Conservation (phyloP, 257 asterid species). For the Rauvolfia tetraphylla region DNA sequence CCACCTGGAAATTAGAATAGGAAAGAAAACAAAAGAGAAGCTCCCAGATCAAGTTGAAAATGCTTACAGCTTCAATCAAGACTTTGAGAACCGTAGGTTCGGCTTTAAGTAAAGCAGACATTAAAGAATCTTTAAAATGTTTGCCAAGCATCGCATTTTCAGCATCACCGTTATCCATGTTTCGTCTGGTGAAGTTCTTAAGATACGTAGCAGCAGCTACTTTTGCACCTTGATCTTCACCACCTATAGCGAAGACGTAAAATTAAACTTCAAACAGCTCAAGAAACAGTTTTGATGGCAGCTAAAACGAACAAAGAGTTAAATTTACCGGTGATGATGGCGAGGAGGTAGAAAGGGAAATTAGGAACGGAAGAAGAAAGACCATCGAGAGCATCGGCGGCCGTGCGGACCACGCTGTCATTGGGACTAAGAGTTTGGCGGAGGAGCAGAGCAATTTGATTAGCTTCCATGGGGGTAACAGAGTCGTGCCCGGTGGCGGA, state of each 20-base stretch:
- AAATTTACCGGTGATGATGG: slow-evolving; percentile 28
- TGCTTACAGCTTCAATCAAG: slow-evolving; percentile 35
- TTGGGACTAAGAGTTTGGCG: slow-evolving; percentile 31
- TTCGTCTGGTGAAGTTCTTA: slow-evolving; percentile 37
- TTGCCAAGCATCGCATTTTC: slow-evolving; percentile 18
- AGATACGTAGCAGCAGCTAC: slow-evolving; percentile 40
- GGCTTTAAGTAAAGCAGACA: slow-evolving; percentile 31
- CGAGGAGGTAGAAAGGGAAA: slow-evolving; percentile 31
- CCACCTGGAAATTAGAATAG: not conserved
- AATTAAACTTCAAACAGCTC: not conserved
- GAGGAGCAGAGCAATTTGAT: slow-evolving; percentile 25
- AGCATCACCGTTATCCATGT: slow-evolving; percentile 10
- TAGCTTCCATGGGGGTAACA: slow-evolving; percentile 20
- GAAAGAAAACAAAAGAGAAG: not conserved
- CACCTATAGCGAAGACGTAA: slow-evolving; percentile 10
- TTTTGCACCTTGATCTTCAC: slow-evolving; percentile 28
- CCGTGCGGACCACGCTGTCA: slow-evolving; percentile 14
- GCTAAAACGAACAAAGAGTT: not conserved
- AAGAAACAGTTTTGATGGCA: not conserved
- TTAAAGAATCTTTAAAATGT: slow-evolving; percentile 35
- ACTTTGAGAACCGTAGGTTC: slow-evolving; percentile 31
- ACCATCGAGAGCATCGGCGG: slow-evolving; percentile 31
- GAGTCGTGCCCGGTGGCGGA: slow-evolving; percentile 17
- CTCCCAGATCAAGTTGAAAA: not conserved
- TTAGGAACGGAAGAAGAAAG: slow-evolving; percentile 30